These are phyloP conservation scores for Houttuynia cordata DNA, from an alignment of 164 flowering plant species.

Conservation along the genomic window DNA sequence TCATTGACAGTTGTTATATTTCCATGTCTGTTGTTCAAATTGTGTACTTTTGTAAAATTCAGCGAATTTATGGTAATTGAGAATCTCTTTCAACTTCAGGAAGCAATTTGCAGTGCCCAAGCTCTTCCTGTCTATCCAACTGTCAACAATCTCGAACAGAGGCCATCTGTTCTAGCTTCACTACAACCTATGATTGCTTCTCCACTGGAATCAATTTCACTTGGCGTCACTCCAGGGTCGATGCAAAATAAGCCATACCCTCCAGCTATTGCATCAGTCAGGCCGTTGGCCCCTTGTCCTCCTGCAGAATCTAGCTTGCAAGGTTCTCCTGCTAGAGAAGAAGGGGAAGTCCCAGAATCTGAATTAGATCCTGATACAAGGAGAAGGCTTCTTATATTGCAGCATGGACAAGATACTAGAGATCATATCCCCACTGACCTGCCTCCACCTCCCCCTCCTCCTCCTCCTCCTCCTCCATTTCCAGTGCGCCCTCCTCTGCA, in stretches of 20 bases:
- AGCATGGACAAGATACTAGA: constrained; percentile 88
- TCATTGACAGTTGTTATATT: not conserved
- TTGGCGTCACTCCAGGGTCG: constrained; percentile 26
- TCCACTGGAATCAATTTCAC: constrained; percentile 29
- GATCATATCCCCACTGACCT: constrained; percentile 47
- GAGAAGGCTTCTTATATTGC: constrained; percentile 91
- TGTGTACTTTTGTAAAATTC: not conserved
- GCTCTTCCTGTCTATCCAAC: constrained; percentile 32
- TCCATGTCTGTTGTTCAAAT: not conserved
- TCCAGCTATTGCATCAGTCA: constrained; percentile 30
- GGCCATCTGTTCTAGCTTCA: constrained; percentile 26
- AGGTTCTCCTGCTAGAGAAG: constrained; percentile 91
- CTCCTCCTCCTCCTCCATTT: constrained; percentile 50
- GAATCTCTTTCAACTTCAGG: constrained; percentile 32
- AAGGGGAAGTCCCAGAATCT: constrained; percentile 97
- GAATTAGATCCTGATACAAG: constrained; percentile 98
- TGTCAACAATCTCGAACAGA: constrained; percentile 39
- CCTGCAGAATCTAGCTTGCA: constrained; percentile 55
- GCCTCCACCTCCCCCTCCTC: too few relatives aligned
- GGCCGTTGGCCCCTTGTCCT: constrained; percentile 32
- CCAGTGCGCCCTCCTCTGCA: constrained; percentile 54
- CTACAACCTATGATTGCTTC: constrained; percentile 33
- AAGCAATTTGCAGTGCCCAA: constrained; percentile 22
- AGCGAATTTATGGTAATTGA: not conserved
- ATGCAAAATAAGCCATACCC: constrained; percentile 35